Evolutionary conservation across 768 basidiomycete species (phyloP).

Genomic region (Leccinum broughii): DNA sequence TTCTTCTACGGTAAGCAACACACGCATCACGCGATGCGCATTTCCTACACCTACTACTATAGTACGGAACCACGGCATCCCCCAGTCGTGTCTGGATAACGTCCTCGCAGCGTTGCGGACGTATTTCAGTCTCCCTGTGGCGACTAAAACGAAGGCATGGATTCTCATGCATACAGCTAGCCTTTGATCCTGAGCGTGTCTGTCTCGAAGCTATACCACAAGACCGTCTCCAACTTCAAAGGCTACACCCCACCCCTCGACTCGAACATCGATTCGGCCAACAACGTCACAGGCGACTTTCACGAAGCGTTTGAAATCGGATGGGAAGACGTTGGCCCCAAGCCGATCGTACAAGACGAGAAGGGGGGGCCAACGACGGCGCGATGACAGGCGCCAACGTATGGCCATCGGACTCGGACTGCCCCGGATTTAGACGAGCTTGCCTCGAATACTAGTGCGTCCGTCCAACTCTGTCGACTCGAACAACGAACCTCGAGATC

Average conservation of each 20-base stretch:
- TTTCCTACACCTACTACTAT: too few species aligned
- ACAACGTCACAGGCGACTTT: conserved; percentile 29
- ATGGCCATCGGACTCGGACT: conserved; percentile 63
- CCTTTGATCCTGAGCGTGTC: not conserved
- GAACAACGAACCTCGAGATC: too few species aligned
- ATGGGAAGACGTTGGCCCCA: conserved; percentile 50
- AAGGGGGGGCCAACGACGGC: conserved; percentile 42
- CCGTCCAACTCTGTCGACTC: not conserved
- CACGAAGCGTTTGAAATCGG: conserved; percentile 92
- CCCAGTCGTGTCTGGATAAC: conserved; percentile 42
- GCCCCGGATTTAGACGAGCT: conserved; percentile 58
- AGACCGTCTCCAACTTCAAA: conserved; percentile 4
- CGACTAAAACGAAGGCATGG: conserved; percentile 66
- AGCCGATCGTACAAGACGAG: conserved; percentile 23
- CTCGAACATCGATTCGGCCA: too few species aligned
- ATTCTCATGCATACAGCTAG: not conserved
- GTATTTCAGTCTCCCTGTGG: conserved; percentile 68
- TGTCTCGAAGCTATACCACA: conserved; percentile 59
- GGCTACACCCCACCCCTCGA: too few species aligned
- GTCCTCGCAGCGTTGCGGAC: conserved; percentile 48
- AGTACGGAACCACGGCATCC: too few species aligned
- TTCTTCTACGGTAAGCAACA: too few species aligned
- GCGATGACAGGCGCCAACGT: conserved; percentile 50
- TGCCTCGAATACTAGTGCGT: conserved; percentile 69
- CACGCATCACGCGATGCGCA: too few species aligned